Percentiles rank a stretch among this genome's conserved stretches.
These are phyloP conservation scores for Neurospora africana DNA, from an alignment of 495 filamentous ascomycete genomes.

Conservation along the genomic window DNA sequence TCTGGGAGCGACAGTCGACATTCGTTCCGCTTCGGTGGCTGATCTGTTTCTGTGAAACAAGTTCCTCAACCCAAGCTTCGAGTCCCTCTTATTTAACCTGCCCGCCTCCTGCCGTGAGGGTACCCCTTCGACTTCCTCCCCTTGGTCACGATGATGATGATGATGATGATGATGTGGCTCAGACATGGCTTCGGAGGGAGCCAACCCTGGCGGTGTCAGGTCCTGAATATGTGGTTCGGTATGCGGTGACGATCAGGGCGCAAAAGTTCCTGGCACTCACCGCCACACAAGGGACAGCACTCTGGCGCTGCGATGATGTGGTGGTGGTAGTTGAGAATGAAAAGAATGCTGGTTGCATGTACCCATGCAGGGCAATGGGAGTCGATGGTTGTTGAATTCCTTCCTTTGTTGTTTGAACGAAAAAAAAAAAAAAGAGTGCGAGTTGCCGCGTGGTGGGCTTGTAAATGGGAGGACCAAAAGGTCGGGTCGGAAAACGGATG, in stretches of 20 bases:
- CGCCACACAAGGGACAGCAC: background rate
- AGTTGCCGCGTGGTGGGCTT: background rate
- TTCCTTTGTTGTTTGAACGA: background rate
- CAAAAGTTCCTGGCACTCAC: background rate
- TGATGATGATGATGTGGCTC: background rate
- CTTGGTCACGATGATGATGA: background rate
- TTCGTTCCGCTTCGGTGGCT: conserved; percentile 16
- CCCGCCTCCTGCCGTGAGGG: conserved; percentile 16
- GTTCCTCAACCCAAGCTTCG: conserved; percentile 37
- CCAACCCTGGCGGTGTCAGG: background rate
- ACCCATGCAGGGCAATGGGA: background rate
- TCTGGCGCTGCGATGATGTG: background rate
- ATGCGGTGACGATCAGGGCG: background rate
- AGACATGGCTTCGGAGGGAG: background rate
- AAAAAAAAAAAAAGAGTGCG: background rate
- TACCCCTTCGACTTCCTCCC: conserved; percentile 11
- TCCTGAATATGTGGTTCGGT: background rate
- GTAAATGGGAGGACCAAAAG: background rate
- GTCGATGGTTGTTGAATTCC: background rate
- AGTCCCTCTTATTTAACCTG: conserved; percentile 32
- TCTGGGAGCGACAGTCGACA: conserved; percentile 7
- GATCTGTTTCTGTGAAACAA: conserved; percentile 34
- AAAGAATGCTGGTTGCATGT: background rate
- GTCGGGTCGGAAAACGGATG: background rate
- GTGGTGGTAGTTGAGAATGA: background rate